Evolutionary conservation across 208 protist species (phyloP).

Genomic region (Crithidia fasciculata): DNA sequence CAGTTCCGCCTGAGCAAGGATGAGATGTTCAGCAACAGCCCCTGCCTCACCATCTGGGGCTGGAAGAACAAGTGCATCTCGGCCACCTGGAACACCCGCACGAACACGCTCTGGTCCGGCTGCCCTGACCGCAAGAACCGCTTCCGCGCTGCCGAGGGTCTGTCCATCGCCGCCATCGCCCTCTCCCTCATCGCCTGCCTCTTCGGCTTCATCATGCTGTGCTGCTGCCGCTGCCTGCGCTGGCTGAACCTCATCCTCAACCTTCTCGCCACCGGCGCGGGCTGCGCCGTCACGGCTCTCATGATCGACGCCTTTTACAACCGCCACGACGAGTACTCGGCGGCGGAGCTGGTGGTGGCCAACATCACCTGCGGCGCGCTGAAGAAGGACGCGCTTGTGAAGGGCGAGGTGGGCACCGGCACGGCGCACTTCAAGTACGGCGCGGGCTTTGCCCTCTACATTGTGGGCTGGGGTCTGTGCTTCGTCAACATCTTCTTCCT

Average conservation of each 20-base stretch:
- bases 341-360: neutral
- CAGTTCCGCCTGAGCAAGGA: conserved; percentile 39
- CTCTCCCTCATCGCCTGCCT: conserved; percentile 31
- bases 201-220: conserved; percentile 46
- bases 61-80: conserved; percentile 54
- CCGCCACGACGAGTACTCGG: conserved; percentile 18
- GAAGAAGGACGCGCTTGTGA: neutral
- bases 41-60: conserved; percentile 64
- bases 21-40: conserved; percentile 28
- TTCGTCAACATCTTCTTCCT: conserved; percentile 53
- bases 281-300: conserved; percentile 33
- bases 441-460: conserved; percentile 48
- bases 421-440: conserved; percentile 43
- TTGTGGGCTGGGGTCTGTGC: conserved; percentile 46
- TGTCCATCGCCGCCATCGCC: conserved; percentile 43
- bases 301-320: conserved; percentile 42
- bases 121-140: conserved; percentile 35
- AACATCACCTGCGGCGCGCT: conserved; percentile 14
- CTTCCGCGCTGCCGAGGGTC: conserved; percentile 48
- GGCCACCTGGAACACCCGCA: conserved; percentile 11
- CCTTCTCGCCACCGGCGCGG: conserved; percentile 34
- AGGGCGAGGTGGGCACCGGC: neutral
- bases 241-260: conserved; percentile 40
- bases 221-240: conserved; percentile 56
- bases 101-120: conserved; percentile 16